phyloP scores from a whole-genome alignment of 129 eudicot species.

The Flaveria bidentis region DNA sequence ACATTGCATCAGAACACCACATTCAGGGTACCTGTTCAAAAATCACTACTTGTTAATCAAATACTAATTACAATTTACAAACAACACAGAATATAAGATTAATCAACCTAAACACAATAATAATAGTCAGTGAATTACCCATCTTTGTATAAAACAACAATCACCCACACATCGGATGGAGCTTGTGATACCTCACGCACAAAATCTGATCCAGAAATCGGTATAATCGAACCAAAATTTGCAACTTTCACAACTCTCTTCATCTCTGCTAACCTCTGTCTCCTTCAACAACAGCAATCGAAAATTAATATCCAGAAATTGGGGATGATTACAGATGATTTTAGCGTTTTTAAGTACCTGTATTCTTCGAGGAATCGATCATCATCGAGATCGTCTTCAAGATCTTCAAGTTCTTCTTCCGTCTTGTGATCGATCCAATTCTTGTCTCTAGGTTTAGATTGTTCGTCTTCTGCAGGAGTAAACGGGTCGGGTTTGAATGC shows the following conservation, averaged over 20 bases:
- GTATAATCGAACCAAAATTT: slow-evolving; percentile 78
- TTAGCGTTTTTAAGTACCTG: slow-evolving; percentile 41
- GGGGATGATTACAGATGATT: neutral
- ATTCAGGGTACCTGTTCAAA: slow-evolving; percentile 60
- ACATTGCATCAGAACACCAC: slow-evolving; percentile 73
- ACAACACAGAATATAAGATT: too few relatives aligned
- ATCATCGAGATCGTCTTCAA: slow-evolving; percentile 83
- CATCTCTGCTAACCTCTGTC: slow-evolving; percentile 82
- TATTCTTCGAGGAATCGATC: slow-evolving; percentile 84
- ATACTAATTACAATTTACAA: neutral
- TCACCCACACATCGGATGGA: slow-evolving; percentile 22
- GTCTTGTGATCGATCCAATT: slow-evolving; percentile 83
- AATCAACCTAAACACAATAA: neutral
- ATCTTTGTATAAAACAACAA: slow-evolving; percentile 20
- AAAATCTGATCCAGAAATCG: slow-evolving; percentile 82
- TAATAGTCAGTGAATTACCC: slow-evolving; percentile 8
- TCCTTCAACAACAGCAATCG: slow-evolving; percentile 45
- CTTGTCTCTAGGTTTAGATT: slow-evolving; percentile 61
- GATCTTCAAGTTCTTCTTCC: slow-evolving; percentile 89
- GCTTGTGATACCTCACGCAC: slow-evolving; percentile 54
- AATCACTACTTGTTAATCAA: neutral
- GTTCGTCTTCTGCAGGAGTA: slow-evolving; percentile 75
- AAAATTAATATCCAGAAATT: neutral
- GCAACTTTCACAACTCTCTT: slow-evolving; percentile 67
- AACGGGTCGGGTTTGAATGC: slow-evolving; percentile 80